Conservation (phyloP, 305 asterid genomes). For the Petunia hybrid region DNA sequence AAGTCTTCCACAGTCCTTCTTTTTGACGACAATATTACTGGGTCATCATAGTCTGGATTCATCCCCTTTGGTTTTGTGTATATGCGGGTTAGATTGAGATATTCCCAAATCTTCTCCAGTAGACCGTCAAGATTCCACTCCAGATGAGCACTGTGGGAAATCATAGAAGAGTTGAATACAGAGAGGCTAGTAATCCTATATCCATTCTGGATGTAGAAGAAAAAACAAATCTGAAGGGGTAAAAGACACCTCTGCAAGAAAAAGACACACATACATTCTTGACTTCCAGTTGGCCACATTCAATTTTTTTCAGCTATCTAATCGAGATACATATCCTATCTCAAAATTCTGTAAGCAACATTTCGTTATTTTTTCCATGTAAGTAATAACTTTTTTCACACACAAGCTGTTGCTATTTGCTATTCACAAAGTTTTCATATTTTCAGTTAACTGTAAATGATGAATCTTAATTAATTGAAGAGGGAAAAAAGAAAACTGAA, state of each 20-base stretch:
- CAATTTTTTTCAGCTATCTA: no score
- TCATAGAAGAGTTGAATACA: conserved; percentile 9
- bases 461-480: neutral
- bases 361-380: no score
- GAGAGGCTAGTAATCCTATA: no score
- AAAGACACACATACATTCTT: no score
- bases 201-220: no score
- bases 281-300: no score
- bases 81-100: conserved; percentile 89
- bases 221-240: neutral
- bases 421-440: neutral
- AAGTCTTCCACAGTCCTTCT: conserved; percentile 86
- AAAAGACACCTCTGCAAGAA: neutral
- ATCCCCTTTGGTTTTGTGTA: conserved; percentile 98
- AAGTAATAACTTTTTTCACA: no score
- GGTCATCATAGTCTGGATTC: conserved; percentile 99
- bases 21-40: conserved; percentile 93
- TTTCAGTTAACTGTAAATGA: neutral
- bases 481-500: neutral
- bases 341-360: no score
- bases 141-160: conserved; percentile 81
- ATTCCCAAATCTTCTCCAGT: conserved; percentile 94
- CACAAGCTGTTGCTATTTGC: no score
- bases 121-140: conserved; percentile 99
- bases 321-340: no score